Percentiles rank a stretch among this genome's conserved stretches.
Conservation (phyloP, 257 asterid genomes). For the Voacanga thouarsii region DNA sequence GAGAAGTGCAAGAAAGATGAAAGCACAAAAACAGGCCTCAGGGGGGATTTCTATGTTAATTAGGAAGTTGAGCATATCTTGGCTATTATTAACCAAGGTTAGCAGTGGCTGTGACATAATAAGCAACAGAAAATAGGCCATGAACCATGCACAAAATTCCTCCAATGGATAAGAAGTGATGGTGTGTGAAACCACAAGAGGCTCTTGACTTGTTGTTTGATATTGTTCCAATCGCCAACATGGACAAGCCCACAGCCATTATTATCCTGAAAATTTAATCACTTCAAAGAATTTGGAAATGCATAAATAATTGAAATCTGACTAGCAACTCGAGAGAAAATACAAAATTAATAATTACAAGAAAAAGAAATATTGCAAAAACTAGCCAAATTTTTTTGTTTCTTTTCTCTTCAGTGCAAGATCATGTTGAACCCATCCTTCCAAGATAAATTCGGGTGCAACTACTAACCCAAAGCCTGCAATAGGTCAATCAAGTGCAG, state of each 20-base stretch:
- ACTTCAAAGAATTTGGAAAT: neutral
- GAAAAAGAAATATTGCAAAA: too few relatives aligned
- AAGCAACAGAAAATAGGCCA: conserved; percentile 61
- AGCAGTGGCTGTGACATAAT: conserved; percentile 54
- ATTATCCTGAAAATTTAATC: conserved; percentile 49
- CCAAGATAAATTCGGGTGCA: too few relatives aligned
- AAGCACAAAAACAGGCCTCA: neutral
- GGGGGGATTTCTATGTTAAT: neutral
- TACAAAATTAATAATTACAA: too few relatives aligned
- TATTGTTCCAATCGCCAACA: conserved; percentile 68
- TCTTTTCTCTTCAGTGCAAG: too few relatives aligned
- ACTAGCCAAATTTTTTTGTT: too few relatives aligned
- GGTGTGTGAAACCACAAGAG: conserved; percentile 75
- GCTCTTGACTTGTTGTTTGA: conserved; percentile 69
- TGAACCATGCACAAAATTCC: conserved; percentile 75
- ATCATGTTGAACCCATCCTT: too few relatives aligned
- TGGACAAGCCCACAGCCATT: conserved; percentile 51
- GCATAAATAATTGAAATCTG: neutral
- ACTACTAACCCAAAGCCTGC: too few relatives aligned
- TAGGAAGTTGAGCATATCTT: neutral
- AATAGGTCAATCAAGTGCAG: too few relatives aligned
- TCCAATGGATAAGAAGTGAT: conserved; percentile 66
- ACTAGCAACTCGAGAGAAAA: neutral
- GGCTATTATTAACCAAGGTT: neutral
- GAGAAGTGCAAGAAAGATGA: neutral